Evolutionary conservation across 495 filamentous ascomycete species (phyloP).

Genomic region (Friedmanniomyces simplex): DNA sequence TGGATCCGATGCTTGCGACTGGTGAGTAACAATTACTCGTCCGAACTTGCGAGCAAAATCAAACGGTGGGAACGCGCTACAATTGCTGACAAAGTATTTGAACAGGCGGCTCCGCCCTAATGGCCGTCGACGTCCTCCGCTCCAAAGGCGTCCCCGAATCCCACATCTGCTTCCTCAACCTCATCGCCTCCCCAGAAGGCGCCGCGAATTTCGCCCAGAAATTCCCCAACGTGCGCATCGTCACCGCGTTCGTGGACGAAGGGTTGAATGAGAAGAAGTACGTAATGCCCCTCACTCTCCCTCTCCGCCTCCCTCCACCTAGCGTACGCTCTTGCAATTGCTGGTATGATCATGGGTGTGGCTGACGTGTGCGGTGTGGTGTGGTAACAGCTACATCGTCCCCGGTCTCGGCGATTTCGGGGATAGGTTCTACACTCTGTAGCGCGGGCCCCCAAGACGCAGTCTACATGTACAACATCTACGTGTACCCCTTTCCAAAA

Average conservation of each 20-base stretch:
- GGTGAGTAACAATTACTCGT: conserved; percentile 42
- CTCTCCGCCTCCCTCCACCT: too few relatives aligned
- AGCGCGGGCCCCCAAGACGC: too few relatives aligned
- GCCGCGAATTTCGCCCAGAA: conserved; percentile 79
- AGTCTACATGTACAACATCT: too few relatives aligned
- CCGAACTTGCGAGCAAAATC: conserved; percentile 19
- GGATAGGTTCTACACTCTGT: conserved; percentile 92
- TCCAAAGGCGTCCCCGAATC: conserved; percentile 87
- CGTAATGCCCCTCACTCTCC: conserved; percentile 22
- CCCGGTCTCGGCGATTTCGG: conserved; percentile 95
- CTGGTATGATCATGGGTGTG: too few relatives aligned
- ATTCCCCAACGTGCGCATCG: conserved; percentile 84
- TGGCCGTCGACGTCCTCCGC: conserved; percentile 88
- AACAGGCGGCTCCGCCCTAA: conserved; percentile 82
- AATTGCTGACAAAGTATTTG: conserved; percentile 2
- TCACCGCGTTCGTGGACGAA: conserved; percentile 94
- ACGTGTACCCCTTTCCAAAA: too few relatives aligned
- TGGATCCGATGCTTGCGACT: conserved; percentile 98
- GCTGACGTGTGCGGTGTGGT: too few relatives aligned
- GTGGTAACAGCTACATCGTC: conserved; percentile 90
- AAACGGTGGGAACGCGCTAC: not conserved
- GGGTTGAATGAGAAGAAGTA: conserved; percentile 96
- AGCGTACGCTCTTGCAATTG: too few relatives aligned
- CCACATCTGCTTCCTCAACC: conserved; percentile 86
- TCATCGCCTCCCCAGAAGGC: conserved; percentile 91